Percentiles rank a stretch among this genome's conserved stretches.
phyloP scores from a whole-genome alignment of 2,329 filamentous ascomycete species.

The Ascosphaera pollenicola region DNA sequence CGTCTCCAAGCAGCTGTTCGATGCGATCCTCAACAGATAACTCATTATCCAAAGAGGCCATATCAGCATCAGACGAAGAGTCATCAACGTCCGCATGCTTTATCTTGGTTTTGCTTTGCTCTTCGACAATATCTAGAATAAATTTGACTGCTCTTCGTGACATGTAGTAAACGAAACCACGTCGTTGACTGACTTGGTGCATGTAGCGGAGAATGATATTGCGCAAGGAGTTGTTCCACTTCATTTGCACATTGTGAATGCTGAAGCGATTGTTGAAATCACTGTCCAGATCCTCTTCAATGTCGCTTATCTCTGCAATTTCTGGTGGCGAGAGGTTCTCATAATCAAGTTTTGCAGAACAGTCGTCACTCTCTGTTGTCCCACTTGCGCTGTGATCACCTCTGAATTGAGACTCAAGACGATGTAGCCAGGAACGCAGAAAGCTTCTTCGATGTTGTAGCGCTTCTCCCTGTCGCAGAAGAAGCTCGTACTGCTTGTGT shows the following conservation, averaged over 20 bases:
- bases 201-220: constrained; percentile 96
- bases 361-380: constrained; percentile 14
- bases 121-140: constrained; percentile 90
- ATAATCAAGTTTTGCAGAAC: constrained; percentile 6
- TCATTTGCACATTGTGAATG: constrained; percentile 89
- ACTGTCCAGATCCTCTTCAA: constrained; percentile 53
- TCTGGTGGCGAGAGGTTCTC: constrained; percentile 11
- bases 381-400: constrained; percentile 20
- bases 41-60: constrained; percentile 32
- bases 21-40: constrained; percentile 64
- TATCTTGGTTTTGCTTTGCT: constrained; percentile 55
- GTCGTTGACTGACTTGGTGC: constrained; percentile 86
- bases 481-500: constrained; percentile 24
- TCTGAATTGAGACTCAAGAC: constrained; percentile 28
- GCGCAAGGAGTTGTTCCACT: constrained; percentile 91
- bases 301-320: constrained; percentile 6
- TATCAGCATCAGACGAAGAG: constrained; percentile 9
- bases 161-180: constrained; percentile 95
- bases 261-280: constrained; percentile 95
- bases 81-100: constrained; percentile 16
- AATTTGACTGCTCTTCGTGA: constrained; percentile 92
- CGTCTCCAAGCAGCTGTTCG: constrained; percentile 63
- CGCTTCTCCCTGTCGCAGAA: constrained; percentile 33
- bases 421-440: constrained; percentile 33
- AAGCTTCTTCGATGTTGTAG: constrained; percentile 37